phyloP scores from a whole-genome alignment of 139 green algal genomes.

The Chlamydomonas incerta region DNA sequence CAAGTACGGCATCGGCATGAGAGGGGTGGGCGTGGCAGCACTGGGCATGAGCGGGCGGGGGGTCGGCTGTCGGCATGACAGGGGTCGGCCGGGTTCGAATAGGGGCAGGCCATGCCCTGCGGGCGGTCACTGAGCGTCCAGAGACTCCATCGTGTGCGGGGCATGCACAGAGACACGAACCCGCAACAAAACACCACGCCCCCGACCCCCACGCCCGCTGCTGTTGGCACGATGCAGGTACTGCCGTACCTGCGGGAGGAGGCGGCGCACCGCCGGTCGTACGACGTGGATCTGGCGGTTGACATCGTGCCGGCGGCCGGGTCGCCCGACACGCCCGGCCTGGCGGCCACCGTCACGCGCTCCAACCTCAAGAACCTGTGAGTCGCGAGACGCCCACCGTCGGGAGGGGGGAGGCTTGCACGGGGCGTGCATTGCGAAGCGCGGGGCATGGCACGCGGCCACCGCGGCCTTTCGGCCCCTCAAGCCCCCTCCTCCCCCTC shows the following conservation, averaged over 20 bases:
- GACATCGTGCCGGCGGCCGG: conserved; percentile 57
- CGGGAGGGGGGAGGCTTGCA: too few species aligned
- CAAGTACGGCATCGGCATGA: too few species aligned
- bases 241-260: conserved; percentile 81
- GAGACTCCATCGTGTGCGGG: too few species aligned
- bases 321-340: background rate
- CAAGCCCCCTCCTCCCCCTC: background rate
- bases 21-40: too few species aligned
- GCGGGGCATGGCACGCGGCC: background rate
- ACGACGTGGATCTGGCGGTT: conserved; percentile 83
- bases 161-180: too few species aligned
- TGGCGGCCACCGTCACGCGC: conserved; percentile 48
- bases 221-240: background rate
- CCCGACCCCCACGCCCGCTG: too few species aligned
- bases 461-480: background rate
- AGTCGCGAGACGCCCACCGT: background rate
- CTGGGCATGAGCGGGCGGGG: too few species aligned
- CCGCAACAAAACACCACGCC: too few species aligned
- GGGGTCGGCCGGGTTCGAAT: too few species aligned
- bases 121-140: too few species aligned
- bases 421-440: too few species aligned
- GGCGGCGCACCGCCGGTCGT: conserved; percentile 34
- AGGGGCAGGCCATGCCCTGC: too few species aligned
- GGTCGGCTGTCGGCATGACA: background rate
- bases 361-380: conserved; percentile 85